Base-by-base conservation (phyloP, 768 basidiomycete species). In the Trichaptum fuscoviolaceum region DNA sequence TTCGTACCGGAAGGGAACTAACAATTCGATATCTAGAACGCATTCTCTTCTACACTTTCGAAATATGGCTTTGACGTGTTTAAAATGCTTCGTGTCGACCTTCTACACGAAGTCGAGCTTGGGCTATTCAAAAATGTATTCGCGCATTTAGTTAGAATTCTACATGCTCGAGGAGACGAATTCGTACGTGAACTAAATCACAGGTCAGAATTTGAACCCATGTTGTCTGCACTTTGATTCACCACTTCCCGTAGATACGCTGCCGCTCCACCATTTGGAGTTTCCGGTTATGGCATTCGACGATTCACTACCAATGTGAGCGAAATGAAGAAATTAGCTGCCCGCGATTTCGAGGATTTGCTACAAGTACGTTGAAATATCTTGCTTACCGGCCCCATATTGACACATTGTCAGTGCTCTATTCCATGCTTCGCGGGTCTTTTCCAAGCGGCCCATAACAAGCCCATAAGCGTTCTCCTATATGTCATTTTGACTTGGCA, bases 81-180 rank as follows among this genome's bases (percentile, higher is more conserved):
- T 59, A 26, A 0, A 0, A 73, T 77, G 17, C 71, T 82, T 0
- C 70, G 75, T 0, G 70, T 73, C 0, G 79, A 83, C 62, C 68
- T 82, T 17, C 59, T 83, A 65, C 81, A 82, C 42, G 78, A 82
- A 57, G 73, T 79, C 34, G 78, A 82, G 63, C 68, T 82, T 0
- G 80, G 82, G 0, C 71, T 77, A 0, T 82, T 78, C 73, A 80
- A 81, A 63, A 52, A 66, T 0, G 25, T 81, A 0, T 74, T 82
- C 30, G 73, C 67, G 0, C 82, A 84, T 35, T 69, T 82, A 0
- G 63, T 82, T 0, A 70, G 74, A 1, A 71, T 83, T 4, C 62
- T 82, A 0, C 25, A 78, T 67, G 58, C 70, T 1, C 62, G 68
- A 18, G 72, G 67, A 3, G 65, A 70, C 15, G 42, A 52, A 52